Evolutionary conservation across 371 early-diverging fungal genomes (phyloP), one percentile per base, ranked within the genome.

Genomic region (Phascolomyces articulosus): DNA sequence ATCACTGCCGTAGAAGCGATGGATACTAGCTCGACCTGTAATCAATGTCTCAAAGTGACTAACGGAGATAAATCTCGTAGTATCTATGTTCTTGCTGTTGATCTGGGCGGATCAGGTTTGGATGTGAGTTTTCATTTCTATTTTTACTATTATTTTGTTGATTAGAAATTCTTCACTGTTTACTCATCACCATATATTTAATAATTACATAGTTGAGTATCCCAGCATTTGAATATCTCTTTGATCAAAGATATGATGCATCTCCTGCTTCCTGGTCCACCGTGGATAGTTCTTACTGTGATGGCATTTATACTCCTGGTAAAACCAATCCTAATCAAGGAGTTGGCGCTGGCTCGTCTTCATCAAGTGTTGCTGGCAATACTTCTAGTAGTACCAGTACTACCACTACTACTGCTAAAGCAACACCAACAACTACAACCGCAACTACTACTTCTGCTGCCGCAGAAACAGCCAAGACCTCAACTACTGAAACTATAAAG

Each of bases 1-100:
- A 83, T 86, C 55, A 85, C 85, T 9, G 86, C 86, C 11, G 84
- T 86, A 9, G 69, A 82, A 66, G 65, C 65, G 0, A 73, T 86
- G 69, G 66, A 77, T 57, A 73, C 66, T 21, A 54, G 60, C 9
- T 57, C 68, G 2, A 77, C 78, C 21, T 86, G 86, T 57, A 81
- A 82, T 20, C 63, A 75, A 23, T 86, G 86, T 64, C 63, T 86
- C 34, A 84, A 81, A 51, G 80, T 86, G 7, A 54, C 66, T 31
- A 83, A 79, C 47, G 60, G 67, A 15, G 68, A 66, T 23, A 40
- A 67, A 7, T 68, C 69, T n/a, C 74, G 76, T 41, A 74, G 44
- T 24, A 70, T 78, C 34, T 81, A 85, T 28, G 86, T 85, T 10
- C 65, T 86, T 60, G 86, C 82, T 2, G 83, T 86, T 16, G 86